Evolutionary conservation across 495 filamentous ascomycete genomes (phyloP), one percentile per base, ranked within the genome.

Genomic region (Cudoniella acicularis): DNA sequence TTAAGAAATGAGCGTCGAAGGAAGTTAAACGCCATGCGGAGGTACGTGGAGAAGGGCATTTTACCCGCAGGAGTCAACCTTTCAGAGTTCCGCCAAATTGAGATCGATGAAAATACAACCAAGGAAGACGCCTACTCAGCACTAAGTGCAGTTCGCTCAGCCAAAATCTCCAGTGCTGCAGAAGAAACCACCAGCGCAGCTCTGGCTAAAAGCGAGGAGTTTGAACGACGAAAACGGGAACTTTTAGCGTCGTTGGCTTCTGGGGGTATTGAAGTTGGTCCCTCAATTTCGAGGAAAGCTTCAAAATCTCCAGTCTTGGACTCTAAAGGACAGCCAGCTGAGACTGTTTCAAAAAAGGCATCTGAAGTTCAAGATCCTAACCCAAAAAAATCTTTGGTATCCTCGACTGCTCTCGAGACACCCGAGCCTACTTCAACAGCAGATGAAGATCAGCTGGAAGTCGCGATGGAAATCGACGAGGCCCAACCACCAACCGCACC

Each of bases 1-100:
- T 73, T 75, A 21, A 79, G 79, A 56, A 88, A 88, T 60, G 66
- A 71, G 10, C 75, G 85, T 36, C 74, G 74, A 54, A 78, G 75
- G 56, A 64, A 80, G 27, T 68, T 73, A 41, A 78, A 76, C 43
- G 72, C 66, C 48, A 68, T 86, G 0, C 68, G 65, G 3, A 75
- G 75, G 46, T 70, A 85, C 1, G 82, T 83, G 53, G 64, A 76
- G 22, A 63, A 79, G 16, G 81, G 79, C 2, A 57, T 77, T 11
- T 63, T 87, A 1, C 75, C 77, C 2, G 49, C 69, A 20, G 65
- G 75, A 24, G 81, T 81, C 21, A 79, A 75, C 22, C 71, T 80
- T 48, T 61, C 64, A 11, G 77, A 82, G 22, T 67, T 85, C 24
- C 70, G 69, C 64, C 73, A 61, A 54, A 67, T 48, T 47, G 27